phyloP scores from a whole-genome alignment of 2,329 filamentous ascomycete species.

The Davidsoniella eucalypti region DNA sequence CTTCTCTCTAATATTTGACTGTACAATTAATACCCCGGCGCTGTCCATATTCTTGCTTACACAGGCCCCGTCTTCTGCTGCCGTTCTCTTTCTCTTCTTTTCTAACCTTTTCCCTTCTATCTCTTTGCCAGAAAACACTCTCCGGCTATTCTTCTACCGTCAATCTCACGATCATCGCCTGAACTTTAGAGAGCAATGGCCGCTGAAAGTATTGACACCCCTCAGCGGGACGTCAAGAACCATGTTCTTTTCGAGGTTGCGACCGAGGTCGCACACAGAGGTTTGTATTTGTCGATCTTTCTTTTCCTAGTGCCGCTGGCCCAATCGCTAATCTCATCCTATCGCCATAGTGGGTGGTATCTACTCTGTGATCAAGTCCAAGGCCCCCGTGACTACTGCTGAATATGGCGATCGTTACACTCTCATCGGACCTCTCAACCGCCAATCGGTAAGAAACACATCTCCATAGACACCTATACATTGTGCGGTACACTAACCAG shows the following conservation, averaged over 20 bases:
- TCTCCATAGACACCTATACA: not conserved
- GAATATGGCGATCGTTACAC: conserved; percentile 98
- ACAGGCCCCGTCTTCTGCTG: no score
- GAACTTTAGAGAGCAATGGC: conserved; percentile 8
- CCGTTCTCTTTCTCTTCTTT: no score
- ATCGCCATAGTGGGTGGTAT: conserved; percentile 67
- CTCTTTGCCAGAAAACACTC: not conserved
- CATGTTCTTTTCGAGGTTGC: conserved; percentile 94
- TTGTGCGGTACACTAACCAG: conserved; percentile 1
- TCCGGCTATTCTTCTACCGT: not conserved
- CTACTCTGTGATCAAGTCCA: conserved; percentile 98
- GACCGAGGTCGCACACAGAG: conserved; percentile 92
- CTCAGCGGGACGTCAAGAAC: conserved; percentile 65
- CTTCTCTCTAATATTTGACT: not conserved
- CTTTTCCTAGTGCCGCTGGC: not conserved
- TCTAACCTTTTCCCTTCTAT: conserved; percentile 5
- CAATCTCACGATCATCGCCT: not conserved
- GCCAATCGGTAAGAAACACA: conserved; percentile 53
- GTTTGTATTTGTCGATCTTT: conserved; percentile 29
- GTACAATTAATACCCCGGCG: not conserved
- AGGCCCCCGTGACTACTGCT: conserved; percentile 89
- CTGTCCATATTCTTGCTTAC: not conserved
- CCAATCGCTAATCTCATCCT: no score
- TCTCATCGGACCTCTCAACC: conserved; percentile 85
- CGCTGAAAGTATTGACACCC: conserved; percentile 23